These are phyloP conservation scores for Starmera dryadoides DNA, from an alignment of 805 yeast genomes.

Conservation along the genomic window DNA sequence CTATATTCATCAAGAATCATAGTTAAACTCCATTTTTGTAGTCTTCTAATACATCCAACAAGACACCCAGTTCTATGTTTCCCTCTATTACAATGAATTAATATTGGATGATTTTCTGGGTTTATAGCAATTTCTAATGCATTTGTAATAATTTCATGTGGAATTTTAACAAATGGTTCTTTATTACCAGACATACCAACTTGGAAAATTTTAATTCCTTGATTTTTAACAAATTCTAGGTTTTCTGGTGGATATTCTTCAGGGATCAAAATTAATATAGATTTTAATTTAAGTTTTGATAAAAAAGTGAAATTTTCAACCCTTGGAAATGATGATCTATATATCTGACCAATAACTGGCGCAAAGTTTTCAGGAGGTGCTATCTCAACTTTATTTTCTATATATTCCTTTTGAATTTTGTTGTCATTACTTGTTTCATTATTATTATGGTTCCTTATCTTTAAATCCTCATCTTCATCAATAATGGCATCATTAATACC, in stretches of 20 bases:
- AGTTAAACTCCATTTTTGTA: constrained; percentile 89
- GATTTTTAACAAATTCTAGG: constrained; percentile 47
- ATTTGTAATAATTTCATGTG: constrained; percentile 60
- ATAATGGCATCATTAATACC: not conserved
- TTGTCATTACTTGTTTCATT: not conserved
- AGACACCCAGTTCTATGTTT: constrained; percentile 96
- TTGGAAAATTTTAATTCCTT: constrained; percentile 69
- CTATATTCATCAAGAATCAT: constrained; percentile 95
- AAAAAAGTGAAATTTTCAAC: constrained; percentile 74
- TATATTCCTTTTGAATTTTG: not conserved
- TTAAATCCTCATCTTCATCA: not conserved
- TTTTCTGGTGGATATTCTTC: constrained; percentile 87
- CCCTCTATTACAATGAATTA: constrained; percentile 94
- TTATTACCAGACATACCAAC: constrained; percentile 94
- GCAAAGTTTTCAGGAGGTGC: constrained; percentile 88
- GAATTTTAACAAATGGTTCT: constrained; percentile 82
- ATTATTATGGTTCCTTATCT: not conserved
- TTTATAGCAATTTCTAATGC: constrained; percentile 77
- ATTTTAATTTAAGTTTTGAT: constrained; percentile 52
- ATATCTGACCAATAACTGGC: constrained; percentile 69
- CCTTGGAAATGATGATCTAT: constrained; percentile 86
- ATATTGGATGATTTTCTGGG: constrained; percentile 84
- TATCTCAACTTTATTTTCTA: not conserved
- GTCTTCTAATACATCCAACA: constrained; percentile 82
- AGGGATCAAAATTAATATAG: constrained; percentile 79